Percentiles rank a stretch among this genome's conserved stretches.
phyloP scores from a whole-genome alignment of 2,329 filamentous ascomycete genomes.

The Clonostachys sp. region DNA sequence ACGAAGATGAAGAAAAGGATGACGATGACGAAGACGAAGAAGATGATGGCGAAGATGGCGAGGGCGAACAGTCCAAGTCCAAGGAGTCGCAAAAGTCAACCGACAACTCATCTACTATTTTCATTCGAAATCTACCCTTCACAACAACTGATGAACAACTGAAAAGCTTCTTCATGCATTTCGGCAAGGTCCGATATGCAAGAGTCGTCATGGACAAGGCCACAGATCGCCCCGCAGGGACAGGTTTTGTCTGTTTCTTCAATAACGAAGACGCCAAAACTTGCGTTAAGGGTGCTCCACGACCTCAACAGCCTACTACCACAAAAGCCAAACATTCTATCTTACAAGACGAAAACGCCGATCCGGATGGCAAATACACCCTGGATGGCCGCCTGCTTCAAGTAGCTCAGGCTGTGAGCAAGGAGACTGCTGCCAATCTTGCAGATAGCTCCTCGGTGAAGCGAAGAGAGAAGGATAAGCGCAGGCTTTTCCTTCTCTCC shows the following conservation, averaged over 20 bases:
- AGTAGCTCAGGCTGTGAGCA: slow-evolving; percentile 79
- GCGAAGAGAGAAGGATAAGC: slow-evolving; percentile 77
- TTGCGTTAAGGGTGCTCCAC: slow-evolving; percentile 74
- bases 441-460: slow-evolving; percentile 62
- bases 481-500: slow-evolving; percentile 78
- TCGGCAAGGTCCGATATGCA: slow-evolving; percentile 86
- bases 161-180: slow-evolving; percentile 80
- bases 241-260: slow-evolving; percentile 92
- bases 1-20: slow-evolving; percentile 37
- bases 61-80: slow-evolving; percentile 3
- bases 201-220: slow-evolving; percentile 83
- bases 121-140: slow-evolving; percentile 92
- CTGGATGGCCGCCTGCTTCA: slow-evolving; percentile 85
- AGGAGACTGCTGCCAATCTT: slow-evolving; percentile 71
- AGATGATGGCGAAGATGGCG: slow-evolving; percentile 31
- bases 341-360: slow-evolving; percentile 78
- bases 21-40: slow-evolving; percentile 38
- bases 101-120: slow-evolving; percentile 74
- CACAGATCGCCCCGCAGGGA: slow-evolving; percentile 84
- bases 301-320: slow-evolving; percentile 40
- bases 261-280: slow-evolving; percentile 67
- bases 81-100: slow-evolving; percentile 28
- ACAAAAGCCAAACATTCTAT: slow-evolving; percentile 73
- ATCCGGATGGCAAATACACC: slow-evolving; percentile 81
- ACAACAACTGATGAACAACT: slow-evolving; percentile 78